Conservation (phyloP, 2,329 filamentous ascomycete genomes). For the Akanthomyces dipterigenus region DNA sequence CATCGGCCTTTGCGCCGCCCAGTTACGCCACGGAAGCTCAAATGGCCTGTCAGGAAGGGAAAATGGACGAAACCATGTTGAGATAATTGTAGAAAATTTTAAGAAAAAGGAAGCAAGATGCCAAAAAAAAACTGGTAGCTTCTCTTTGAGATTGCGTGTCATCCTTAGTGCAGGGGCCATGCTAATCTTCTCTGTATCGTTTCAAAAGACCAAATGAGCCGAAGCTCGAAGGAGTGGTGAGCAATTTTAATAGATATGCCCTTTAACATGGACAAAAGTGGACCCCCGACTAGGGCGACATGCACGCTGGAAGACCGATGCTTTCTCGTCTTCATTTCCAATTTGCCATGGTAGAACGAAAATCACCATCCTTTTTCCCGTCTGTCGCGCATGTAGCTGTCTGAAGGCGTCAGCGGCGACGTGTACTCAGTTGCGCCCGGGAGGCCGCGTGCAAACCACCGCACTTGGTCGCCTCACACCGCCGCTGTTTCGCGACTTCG, state of each 20-base stretch:
- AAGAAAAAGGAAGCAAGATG: not conserved
- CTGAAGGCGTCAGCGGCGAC: too few species aligned
- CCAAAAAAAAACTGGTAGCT: slow-evolving; percentile 12
- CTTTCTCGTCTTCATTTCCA: too few species aligned
- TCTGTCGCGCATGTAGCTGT: too few species aligned
- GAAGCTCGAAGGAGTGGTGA: not conserved
- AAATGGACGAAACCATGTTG: not conserved
- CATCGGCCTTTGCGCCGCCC: not conserved
- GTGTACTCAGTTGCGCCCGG: too few species aligned
- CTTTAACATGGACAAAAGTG: not conserved
- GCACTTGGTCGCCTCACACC: too few species aligned
- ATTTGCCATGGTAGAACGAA: too few species aligned
- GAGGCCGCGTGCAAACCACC: too few species aligned
- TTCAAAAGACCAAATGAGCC: slow-evolving; percentile 13
- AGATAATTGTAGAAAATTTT: not conserved
- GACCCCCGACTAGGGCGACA: not conserved
- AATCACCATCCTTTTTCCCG: too few species aligned
- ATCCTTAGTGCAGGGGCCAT: slow-evolving; percentile 89
- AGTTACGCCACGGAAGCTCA: not conserved
- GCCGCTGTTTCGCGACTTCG: too few species aligned
- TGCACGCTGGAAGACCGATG: too few species aligned
- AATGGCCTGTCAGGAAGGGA: not conserved
- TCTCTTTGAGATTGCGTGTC: slow-evolving; percentile 13
- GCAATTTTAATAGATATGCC: not conserved
- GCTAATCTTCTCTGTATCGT: slow-evolving; percentile 66